phyloP scores from a whole-genome alignment of 768 basidiomycete species.

The Boletellus ananiceps region DNA sequence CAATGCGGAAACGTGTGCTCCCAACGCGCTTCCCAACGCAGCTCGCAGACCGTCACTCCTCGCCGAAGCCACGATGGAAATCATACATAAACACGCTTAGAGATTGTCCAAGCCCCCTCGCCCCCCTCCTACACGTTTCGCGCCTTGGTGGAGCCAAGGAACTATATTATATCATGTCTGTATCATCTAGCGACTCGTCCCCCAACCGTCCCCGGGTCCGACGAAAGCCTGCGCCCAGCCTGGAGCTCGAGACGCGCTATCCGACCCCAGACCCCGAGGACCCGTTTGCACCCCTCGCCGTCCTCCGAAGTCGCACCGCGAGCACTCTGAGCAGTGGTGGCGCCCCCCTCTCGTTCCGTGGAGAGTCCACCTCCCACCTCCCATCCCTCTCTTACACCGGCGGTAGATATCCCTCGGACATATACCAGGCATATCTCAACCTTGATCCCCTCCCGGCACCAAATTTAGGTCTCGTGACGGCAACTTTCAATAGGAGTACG shows the following conservation, averaged over 20 bases:
- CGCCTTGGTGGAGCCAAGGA: constrained; percentile 11
- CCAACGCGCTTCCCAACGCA: constrained; percentile 15
- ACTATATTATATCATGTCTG: constrained; percentile 30
- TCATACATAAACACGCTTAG: constrained; percentile 27
- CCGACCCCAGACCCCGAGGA: constrained; percentile 64
- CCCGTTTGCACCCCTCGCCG: constrained; percentile 66
- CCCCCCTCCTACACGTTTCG: constrained; percentile 14
- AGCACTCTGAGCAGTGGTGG: constrained; percentile 32
- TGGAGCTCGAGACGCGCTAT: constrained; percentile 51
- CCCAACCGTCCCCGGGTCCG: constrained; percentile 25
- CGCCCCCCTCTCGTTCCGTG: constrained; percentile 28
- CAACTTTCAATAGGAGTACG: constrained; percentile 23
- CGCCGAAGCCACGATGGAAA: constrained; percentile 34
- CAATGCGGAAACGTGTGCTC: constrained; percentile 27
- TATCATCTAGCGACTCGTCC: constrained; percentile 24
- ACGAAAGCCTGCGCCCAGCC: constrained; percentile 55
- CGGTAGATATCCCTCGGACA: constrained; percentile 31
- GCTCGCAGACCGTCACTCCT: constrained; percentile 20
- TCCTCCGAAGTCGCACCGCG: constrained; percentile 56
- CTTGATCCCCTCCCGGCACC: constrained; percentile 10
- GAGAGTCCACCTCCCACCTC: constrained; percentile 29
- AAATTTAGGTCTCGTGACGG: constrained; percentile 11
- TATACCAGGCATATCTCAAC: constrained; percentile 26
- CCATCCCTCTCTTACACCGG: constrained; percentile 30
- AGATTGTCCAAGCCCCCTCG: constrained; percentile 7